phyloP scores from a whole-genome alignment of 1,284 basidiomycete genomes.

The Ceratobasidium sp. region DNA sequence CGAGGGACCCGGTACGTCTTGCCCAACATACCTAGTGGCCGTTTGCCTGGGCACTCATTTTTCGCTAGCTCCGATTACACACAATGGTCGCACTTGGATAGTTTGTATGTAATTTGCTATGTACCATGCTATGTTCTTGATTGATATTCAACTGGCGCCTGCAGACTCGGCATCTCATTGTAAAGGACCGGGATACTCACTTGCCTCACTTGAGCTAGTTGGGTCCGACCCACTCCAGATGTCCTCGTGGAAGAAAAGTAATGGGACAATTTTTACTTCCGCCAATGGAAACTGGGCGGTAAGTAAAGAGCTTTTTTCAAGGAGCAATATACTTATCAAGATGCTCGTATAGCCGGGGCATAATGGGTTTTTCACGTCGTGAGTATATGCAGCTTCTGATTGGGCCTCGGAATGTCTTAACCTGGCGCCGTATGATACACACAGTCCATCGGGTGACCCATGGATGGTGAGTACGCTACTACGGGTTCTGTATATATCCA shows the following conservation, averaged over 20 bases:
- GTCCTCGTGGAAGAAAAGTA: slow-evolving; percentile 26
- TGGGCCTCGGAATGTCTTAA: neutral
- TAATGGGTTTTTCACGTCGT: slow-evolving; percentile 29
- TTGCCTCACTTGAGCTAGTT: slow-evolving; percentile 17
- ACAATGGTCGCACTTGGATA: slow-evolving; percentile 33
- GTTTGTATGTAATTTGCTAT: slow-evolving; percentile 13
- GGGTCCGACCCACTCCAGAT: neutral
- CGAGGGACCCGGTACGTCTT: slow-evolving; percentile 34
- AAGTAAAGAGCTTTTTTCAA: neutral
- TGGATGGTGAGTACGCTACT: neutral
- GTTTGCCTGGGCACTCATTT: neutral
- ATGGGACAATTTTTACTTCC: slow-evolving; percentile 17
- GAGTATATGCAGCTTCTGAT: slow-evolving; percentile 10
- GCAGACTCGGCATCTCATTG: slow-evolving; percentile 42
- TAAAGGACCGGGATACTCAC: slow-evolving; percentile 37
- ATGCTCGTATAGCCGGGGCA: slow-evolving; percentile 9
- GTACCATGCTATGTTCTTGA: neutral
- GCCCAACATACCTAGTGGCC: neutral
- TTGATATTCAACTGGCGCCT: neutral
- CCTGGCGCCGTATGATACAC: neutral
- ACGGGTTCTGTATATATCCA: neutral
- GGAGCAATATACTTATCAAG: neutral
- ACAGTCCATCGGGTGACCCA: slow-evolving; percentile 3
- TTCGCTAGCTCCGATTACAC: neutral
- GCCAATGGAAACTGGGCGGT: slow-evolving; percentile 18